phyloP scores from a whole-genome alignment of 2,329 filamentous ascomycete species.

The Bimuria novae-zelandiae region DNA sequence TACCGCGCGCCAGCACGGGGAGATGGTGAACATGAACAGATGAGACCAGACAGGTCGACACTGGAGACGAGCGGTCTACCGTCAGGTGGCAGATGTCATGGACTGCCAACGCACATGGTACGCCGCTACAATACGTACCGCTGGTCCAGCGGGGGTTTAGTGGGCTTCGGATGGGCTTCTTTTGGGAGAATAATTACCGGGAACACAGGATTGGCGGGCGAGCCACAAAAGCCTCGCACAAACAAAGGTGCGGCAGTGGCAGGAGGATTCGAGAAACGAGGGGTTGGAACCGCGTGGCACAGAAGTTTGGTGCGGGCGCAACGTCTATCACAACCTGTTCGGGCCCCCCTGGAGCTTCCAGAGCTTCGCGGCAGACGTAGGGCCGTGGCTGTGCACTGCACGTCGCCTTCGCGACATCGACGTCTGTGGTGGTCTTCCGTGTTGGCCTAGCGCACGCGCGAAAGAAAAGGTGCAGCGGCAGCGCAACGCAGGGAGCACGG shows the following conservation, averaged over 20 bases:
- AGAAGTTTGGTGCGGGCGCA: slow-evolving; percentile 30
- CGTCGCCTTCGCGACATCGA: slow-evolving; percentile 22
- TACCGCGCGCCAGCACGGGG: not conserved
- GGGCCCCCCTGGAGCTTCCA: slow-evolving; percentile 30
- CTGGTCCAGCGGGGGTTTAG: slow-evolving; percentile 21
- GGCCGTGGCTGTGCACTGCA: slow-evolving; percentile 43
- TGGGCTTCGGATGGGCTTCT: slow-evolving; percentile 12
- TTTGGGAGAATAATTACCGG: slow-evolving; percentile 33
- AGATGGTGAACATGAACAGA: not conserved
- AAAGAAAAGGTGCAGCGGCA: slow-evolving; percentile 24
- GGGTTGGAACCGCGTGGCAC: slow-evolving; percentile 35
- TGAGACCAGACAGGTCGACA: not conserved
- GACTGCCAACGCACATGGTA: slow-evolving; percentile 36
- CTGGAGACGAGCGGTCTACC: not conserved
- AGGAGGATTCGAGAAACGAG: slow-evolving; percentile 38
- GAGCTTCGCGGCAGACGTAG: slow-evolving; percentile 34
- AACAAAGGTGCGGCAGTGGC: slow-evolving; percentile 25
- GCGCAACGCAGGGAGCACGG: slow-evolving; percentile 20
- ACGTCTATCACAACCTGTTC: slow-evolving; percentile 40
- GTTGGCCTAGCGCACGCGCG: slow-evolving; percentile 17
- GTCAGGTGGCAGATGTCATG: slow-evolving; percentile 35
- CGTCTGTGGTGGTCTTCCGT: slow-evolving; percentile 14
- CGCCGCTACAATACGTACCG: slow-evolving; percentile 24
- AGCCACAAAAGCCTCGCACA: slow-evolving; percentile 27
- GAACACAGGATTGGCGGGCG: slow-evolving; percentile 16